phyloP scores from a whole-genome alignment of 345 rosid species.

The Brassica juncea region DNA sequence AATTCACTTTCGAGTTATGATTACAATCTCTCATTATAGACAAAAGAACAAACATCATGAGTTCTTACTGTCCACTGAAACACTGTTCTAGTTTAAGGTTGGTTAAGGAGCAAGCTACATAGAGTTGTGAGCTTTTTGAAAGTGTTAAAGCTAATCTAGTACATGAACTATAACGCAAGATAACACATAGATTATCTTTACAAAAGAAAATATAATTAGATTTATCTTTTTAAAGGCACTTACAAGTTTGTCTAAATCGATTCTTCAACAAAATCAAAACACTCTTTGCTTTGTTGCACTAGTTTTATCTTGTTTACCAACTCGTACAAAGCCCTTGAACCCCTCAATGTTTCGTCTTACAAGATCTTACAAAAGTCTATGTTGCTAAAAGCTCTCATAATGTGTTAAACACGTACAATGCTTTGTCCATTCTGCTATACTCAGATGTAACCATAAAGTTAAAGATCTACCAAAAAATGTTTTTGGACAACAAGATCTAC shows the following conservation, averaged over 20 bases:
- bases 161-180: background rate
- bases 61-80: background rate
- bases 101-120: background rate
- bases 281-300: background rate
- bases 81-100: background rate
- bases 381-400: background rate
- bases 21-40: too few relatives aligned
- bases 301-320: background rate
- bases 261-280: background rate
- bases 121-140: background rate
- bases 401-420: background rate
- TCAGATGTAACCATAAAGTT: too few relatives aligned
- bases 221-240: background rate
- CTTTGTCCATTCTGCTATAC: too few relatives aligned
- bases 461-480: too few relatives aligned
- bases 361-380: background rate
- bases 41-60: too few relatives aligned
- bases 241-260: background rate
- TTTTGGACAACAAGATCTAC: too few relatives aligned
- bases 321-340: background rate
- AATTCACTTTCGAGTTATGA: background rate
- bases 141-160: background rate
- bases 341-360: background rate
- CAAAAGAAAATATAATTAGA: background rate
- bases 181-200: background rate